Evolutionary conservation across 1,139 yeast genomes (phyloP).

Genomic region (Blastobotrys raffinosifermentans): DNA sequence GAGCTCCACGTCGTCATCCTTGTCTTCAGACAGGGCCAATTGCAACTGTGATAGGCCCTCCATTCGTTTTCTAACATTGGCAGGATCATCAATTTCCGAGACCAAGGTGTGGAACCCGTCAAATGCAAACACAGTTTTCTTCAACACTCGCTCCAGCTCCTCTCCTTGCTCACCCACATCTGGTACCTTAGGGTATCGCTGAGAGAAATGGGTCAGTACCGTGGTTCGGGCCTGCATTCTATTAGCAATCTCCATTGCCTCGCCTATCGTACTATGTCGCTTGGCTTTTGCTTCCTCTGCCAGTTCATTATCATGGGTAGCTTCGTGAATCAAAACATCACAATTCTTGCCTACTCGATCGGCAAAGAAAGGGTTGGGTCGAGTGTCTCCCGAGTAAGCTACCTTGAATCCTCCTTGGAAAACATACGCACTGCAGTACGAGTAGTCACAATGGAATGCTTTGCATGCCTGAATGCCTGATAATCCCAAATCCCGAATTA

Average conservation of each 20-base stretch:
- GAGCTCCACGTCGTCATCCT: slow-evolving; percentile 23
- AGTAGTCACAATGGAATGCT: slow-evolving; percentile 80
- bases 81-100: slow-evolving; percentile 33
- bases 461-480: slow-evolving; percentile 44
- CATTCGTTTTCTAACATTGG: background rate
- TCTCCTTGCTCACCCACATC: slow-evolving; percentile 20
- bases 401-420: slow-evolving; percentile 53
- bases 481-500: background rate
- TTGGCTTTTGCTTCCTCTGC: slow-evolving; percentile 77
- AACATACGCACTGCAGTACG: slow-evolving; percentile 65
- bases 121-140: slow-evolving; percentile 45
- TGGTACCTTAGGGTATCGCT: slow-evolving; percentile 73
- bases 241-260: slow-evolving; percentile 67
- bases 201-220: slow-evolving; percentile 86
- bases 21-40: slow-evolving; percentile 26
- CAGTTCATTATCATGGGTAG: slow-evolving; percentile 78
- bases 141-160: slow-evolving; percentile 10
- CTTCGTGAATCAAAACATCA: slow-evolving; percentile 84
- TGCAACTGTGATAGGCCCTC: slow-evolving; percentile 5
- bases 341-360: slow-evolving; percentile 57
- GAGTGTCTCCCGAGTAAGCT: slow-evolving; percentile 91
- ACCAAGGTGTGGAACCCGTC: slow-evolving; percentile 53
- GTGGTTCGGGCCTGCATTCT: slow-evolving; percentile 68
- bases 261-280: slow-evolving; percentile 85
- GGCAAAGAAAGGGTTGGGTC: slow-evolving; percentile 66